Base-by-base conservation (phyloP, 2,329 filamentous ascomycete genomes). In the Pezicula rhizophila region DNA sequence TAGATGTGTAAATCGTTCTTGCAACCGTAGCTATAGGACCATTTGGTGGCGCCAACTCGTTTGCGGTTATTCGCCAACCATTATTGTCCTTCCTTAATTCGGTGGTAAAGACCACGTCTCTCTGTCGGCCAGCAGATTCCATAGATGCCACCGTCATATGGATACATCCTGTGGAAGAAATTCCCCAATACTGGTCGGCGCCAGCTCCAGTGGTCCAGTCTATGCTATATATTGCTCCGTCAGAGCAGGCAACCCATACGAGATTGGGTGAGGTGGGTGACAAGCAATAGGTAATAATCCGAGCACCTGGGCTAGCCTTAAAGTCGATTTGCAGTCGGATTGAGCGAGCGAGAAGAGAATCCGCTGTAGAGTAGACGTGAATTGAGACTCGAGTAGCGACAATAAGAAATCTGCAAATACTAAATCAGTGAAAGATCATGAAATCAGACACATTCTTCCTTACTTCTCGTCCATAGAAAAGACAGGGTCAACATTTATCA, bases 331-430 rank as follows among this genome's bases (percentile, higher is more conserved):
- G 66, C 25, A 84, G 70, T 11, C 78, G 70, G 43, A 96, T 84
- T 48, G 82, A 80, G 57, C 89, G 83, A 41, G 89, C 74, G 18
- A 95, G 79, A 44, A 95, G 78, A 2, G 93, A 97, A 47, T 89
- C 90, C 55, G 80, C 74, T 26, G 88, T 80, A 2, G 87, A 87
- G 67, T 93, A 95, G 23, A 96, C 77, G 64, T 90, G 86, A 47
- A 96, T 74, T 8, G 85, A 84, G 25, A 80, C 84, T 52, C 83
- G 79, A 60, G 89, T 88, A 28, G 85, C 80, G 48, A 95, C 66
- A 49, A 96, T 82, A 35, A 96, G 65, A 67, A 85, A 78, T 63
- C 88, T 59, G 59, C 70, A 46, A 69, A 62, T 44, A 45, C 42
- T 7, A 14, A 18, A 45, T 57, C 47, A 59, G 52, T 41, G 52